These are phyloP conservation scores for Mycena rosella DNA, from an alignment of 768 basidiomycete genomes.

Conservation along the genomic window DNA sequence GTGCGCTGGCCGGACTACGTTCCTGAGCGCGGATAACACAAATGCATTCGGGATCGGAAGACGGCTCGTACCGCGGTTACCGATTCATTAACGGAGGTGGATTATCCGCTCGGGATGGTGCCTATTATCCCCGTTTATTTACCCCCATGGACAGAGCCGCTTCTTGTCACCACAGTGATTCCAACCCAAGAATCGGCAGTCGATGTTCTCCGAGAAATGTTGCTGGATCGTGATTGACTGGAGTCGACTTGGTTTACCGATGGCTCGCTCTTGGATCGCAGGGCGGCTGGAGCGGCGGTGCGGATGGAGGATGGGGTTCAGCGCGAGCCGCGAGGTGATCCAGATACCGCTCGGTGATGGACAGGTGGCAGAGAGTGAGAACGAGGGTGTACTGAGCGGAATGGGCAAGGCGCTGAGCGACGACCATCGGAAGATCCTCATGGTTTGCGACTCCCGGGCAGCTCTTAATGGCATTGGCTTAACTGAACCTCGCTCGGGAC, in stretches of 20 bases:
- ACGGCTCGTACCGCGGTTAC: not conserved
- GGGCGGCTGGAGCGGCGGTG: not conserved
- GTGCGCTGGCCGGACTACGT: not conserved
- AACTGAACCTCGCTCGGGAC: slow-evolving; percentile 6
- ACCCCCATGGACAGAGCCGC: not conserved
- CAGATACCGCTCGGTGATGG: slow-evolving; percentile 7
- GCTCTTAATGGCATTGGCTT: not conserved
- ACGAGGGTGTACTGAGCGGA: not conserved
- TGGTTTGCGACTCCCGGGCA: slow-evolving; percentile 14
- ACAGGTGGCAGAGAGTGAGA: slow-evolving; percentile 9
- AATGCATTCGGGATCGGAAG: not conserved
- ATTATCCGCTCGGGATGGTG: not conserved
- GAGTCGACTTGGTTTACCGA: not conserved
- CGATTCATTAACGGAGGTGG: not conserved
- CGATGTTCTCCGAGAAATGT: not conserved
- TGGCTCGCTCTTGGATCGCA: not conserved
- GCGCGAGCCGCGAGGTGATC: not conserved
- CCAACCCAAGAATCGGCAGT: not conserved
- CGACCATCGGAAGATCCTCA: not conserved
- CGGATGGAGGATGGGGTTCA: not conserved
- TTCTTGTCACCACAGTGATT: not conserved
- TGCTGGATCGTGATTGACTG: not conserved
- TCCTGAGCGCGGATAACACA: not conserved
- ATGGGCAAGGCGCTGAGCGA: not conserved
- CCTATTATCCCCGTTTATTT: not conserved